Evolutionary conservation across 768 basidiomycete genomes (phyloP).

Genomic region (Podaxis mareebaensis): DNA sequence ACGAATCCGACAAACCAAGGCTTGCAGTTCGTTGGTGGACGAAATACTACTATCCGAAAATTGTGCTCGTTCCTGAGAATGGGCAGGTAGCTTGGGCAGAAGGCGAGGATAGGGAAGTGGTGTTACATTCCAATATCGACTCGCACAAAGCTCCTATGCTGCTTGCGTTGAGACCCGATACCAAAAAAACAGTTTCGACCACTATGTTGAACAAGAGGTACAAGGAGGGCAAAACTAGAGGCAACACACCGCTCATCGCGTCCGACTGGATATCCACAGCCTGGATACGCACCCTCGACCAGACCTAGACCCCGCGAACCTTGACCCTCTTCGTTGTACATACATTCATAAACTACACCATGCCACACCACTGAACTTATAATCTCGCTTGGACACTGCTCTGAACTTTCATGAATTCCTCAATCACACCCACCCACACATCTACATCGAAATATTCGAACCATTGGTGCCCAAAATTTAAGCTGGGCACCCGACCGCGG

Average conservation of each 20-base stretch:
- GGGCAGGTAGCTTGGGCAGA: background rate
- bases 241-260: slow-evolving; percentile 9
- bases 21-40: slow-evolving; percentile 11
- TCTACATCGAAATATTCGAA: too few relatives aligned
- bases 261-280: slow-evolving; percentile 44
- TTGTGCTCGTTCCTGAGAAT: background rate
- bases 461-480: too few relatives aligned
- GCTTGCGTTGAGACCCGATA: background rate
- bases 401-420: slow-evolving; percentile 26
- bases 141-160: background rate
- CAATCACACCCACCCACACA: slow-evolving; percentile 39
- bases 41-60: slow-evolving; percentile 9
- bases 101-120: background rate
- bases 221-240: slow-evolving; percentile 9
- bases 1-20: background rate
- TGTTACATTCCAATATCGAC: slow-evolving; percentile 7
- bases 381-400: background rate
- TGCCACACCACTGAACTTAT: background rate
- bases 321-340: too few relatives aligned
- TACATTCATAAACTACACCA: background rate
- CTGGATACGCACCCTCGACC: slow-evolving; percentile 28
- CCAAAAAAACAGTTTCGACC: background rate
- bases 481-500: too few relatives aligned
- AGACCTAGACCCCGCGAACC: background rate
- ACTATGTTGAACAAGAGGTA: slow-evolving; percentile 7